These are phyloP conservation scores for Boletus rubroflammeus DNA, from an alignment of 768 basidiomycete species.

Conservation along the genomic window DNA sequence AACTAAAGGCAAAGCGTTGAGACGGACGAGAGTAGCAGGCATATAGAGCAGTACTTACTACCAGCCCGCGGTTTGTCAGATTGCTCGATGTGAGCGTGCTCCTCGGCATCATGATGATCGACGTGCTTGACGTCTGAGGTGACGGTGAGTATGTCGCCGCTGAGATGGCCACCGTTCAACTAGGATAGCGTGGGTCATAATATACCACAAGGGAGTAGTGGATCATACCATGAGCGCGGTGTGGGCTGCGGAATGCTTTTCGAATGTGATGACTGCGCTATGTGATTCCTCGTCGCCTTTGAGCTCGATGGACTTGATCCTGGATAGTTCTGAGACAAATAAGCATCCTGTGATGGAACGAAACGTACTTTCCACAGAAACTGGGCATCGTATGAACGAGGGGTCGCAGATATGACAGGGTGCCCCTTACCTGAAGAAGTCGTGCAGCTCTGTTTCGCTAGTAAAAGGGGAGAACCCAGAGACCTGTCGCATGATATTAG, in stretches of 20 bases:
- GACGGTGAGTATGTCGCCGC: conserved; percentile 66
- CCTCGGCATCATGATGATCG: conserved; percentile 46
- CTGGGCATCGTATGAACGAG: conserved; percentile 33
- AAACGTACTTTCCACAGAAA: conserved; percentile 80
- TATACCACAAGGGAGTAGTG: rapidly evolving
- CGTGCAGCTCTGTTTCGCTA: conserved; percentile 61
- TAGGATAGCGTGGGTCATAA: conserved; percentile 20
- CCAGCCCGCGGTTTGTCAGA: conserved; percentile 89
- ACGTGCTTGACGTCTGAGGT: conserved; percentile 61
- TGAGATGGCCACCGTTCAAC: conserved; percentile 76
- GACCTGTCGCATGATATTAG: conserved; percentile 45
- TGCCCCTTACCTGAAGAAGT: conserved; percentile 71
- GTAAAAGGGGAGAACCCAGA: conserved; percentile 65
- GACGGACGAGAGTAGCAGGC: neutral
- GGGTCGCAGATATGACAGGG: neutral
- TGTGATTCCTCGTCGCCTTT: conserved; percentile 38
- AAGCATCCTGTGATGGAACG: neutral
- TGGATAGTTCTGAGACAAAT: conserved; percentile 25
- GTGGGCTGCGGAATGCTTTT: conserved; percentile 78
- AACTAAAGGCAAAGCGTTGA: conserved; percentile 41
- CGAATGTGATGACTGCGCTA: conserved; percentile 75
- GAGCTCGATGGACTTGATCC: conserved; percentile 65
- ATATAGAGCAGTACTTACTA: conserved; percentile 43
- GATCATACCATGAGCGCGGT: conserved; percentile 74
- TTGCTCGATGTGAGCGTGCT: conserved; percentile 56